Conservation (phyloP, 176 grass and related monocot genomes). For the Eremochloa ophiuroides region DNA sequence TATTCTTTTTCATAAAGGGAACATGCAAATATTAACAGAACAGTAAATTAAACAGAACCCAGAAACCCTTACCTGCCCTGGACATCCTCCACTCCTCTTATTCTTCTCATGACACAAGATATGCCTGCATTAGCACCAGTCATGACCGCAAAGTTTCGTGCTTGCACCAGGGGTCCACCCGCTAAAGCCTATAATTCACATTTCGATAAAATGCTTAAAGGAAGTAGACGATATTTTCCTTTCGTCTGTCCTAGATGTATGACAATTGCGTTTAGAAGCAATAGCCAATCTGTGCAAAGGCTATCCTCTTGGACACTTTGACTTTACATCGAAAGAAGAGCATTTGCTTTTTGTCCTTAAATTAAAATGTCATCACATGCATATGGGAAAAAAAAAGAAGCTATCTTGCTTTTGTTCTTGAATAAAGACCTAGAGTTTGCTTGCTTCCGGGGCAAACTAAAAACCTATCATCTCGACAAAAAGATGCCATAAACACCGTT, state of each 20-base stretch:
- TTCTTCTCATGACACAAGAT: constrained; percentile 89
- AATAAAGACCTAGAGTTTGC: constrained; percentile 17
- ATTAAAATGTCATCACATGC: constrained; percentile 28
- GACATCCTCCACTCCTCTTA: constrained; percentile 92
- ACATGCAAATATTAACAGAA: constrained; percentile 4
- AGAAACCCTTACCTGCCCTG: constrained; percentile 63
- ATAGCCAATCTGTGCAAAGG: neutral
- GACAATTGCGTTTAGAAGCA: neutral
- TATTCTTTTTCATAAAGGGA: neutral
- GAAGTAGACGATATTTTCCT: neutral
- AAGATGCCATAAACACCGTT: neutral
- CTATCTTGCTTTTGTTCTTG: constrained; percentile 13
- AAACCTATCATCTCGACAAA: constrained; percentile 9
- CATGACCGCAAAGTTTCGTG: constrained; percentile 99
- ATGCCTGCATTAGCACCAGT: constrained; percentile 94
- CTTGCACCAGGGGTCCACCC: constrained; percentile 87
- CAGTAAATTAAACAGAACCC: neutral
- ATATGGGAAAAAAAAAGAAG: constrained; percentile 21
- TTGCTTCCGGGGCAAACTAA: constrained; percentile 10
- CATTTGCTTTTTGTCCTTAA: neutral
- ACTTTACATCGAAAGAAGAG: constrained; percentile 13
- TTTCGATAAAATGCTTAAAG: neutral
- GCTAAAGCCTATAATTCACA: constrained; percentile 70
- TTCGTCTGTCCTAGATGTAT: neutral
- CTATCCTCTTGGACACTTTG: neutral